phyloP scores from a whole-genome alignment of 306 rosid species.

The Pachyrhizus erosus region DNA sequence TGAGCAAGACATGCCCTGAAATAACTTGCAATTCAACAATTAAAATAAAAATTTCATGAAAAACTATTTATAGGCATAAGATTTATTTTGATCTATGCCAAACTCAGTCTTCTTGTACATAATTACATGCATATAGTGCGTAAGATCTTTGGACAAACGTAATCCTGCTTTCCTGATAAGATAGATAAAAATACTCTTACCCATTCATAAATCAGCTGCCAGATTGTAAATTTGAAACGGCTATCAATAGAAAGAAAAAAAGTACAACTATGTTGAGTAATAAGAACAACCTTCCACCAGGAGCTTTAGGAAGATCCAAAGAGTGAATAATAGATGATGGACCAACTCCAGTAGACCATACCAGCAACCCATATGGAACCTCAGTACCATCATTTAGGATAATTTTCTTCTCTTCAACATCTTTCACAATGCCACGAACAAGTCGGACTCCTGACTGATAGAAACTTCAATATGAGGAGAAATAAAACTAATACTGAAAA shows the following conservation, averaged over 20 bases:
- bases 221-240: constrained; percentile 13
- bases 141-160: background rate
- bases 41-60: background rate
- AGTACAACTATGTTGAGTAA: constrained; percentile 34
- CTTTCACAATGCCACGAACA: constrained; percentile 89
- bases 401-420: constrained; percentile 72
- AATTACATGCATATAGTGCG: background rate
- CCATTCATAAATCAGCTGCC: constrained; percentile 4
- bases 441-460: constrained; percentile 97
- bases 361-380: constrained; percentile 93
- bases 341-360: constrained; percentile 99
- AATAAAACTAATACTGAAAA: constrained; percentile 30
- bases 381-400: constrained; percentile 89
- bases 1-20: background rate
- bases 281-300: constrained; percentile 85
- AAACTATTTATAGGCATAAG: background rate
- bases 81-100: background rate
- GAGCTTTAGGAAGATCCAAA: constrained; percentile 80
- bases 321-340: constrained; percentile 75
- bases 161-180: constrained; percentile 10
- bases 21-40: background rate
- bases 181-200: constrained; percentile 13
- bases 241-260: constrained; percentile 29
- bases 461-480: constrained; percentile 40
- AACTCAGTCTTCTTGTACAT: background rate